A percentile compares a stretch with the other conserved stretches of the same genome.
Evolutionary conservation across 2,329 filamentous ascomycete species (phyloP).

Genomic region (Trichoderma breve): DNA sequence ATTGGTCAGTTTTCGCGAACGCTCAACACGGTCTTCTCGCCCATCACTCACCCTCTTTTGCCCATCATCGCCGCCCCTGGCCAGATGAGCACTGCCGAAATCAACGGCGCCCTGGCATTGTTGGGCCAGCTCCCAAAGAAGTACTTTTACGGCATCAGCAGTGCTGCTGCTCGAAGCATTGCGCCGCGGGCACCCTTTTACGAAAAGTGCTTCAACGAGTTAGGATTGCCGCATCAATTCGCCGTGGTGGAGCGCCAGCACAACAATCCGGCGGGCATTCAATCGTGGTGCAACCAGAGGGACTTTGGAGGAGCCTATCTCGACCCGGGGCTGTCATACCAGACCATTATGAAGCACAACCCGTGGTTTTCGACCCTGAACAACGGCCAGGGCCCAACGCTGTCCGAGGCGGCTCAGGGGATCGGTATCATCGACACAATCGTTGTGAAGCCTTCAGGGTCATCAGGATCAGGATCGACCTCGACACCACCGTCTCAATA

Average conservation of each 20-base stretch:
- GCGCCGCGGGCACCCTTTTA: constrained; percentile 81
- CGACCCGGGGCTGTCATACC: constrained; percentile 65
- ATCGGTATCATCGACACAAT: constrained; percentile 84
- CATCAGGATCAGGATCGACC: constrained; percentile 41
- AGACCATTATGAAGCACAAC: constrained; percentile 58
- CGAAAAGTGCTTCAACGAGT: constrained; percentile 77
- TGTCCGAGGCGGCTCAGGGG: constrained; percentile 73
- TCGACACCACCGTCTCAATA: constrained; percentile 46
- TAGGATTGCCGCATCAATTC: constrained; percentile 83
- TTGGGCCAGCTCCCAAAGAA: constrained; percentile 79
- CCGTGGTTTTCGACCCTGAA: constrained; percentile 51
- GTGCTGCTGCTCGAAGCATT: constrained; percentile 58
- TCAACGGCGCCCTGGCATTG: constrained; percentile 74
- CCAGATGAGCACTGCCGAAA: constrained; percentile 81
- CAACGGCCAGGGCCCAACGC: constrained; percentile 50
- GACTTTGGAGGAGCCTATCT: constrained; percentile 82
- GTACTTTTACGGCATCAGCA: constrained; percentile 77
- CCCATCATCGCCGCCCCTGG: constrained; percentile 83
- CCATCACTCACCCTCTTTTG: constrained; percentile 80
- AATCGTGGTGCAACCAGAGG: constrained; percentile 68
- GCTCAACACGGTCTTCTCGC: constrained; percentile 81
- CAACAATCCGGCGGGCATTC: constrained; percentile 63
- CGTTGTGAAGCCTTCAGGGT: constrained; percentile 54
- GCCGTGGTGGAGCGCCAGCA: constrained; percentile 69
- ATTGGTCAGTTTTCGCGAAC: constrained; percentile 82